Evolutionary conservation across 495 filamentous ascomycete species (phyloP), one percentile per base, ranked within the genome.

Genomic region (Trichoderma erinaceum): DNA sequence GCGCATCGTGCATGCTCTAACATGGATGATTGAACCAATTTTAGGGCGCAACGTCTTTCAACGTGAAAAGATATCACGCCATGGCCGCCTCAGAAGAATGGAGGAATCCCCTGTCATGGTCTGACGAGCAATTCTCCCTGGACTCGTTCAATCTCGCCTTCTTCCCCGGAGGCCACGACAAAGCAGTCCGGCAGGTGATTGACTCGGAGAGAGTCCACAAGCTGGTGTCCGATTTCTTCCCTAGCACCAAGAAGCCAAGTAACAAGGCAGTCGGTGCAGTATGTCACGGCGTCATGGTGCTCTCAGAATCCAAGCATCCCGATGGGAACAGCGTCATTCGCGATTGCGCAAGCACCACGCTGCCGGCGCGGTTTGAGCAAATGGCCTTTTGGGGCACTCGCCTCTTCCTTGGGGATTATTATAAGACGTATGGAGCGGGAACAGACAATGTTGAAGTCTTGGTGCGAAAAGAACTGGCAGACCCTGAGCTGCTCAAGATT

Each of bases 141-240:
- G 73, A 75, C 13, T 63, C 77, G 12, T 85, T 78, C 71, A 77
- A 83, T 61, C 77, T 86, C 16, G 76, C 85, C 52, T 76, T 83
- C 71, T 74, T 86, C 8, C 83, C 84, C 11, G 84, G 84, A 13
- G 84, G 84, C 7, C 84, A 86, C 72, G 83, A 85, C 27, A 84
- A 84, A 71, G 73, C 75, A 15, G 81, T 86, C 0, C 75, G 76
- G 0, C 84, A 86, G 67, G 69, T 85, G 52, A 84, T 85, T 70
- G 83, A 85, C 43, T 84, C 82, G n/a, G 72, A 76, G 1, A 71
- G 74, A 46, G 75, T 83, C 4, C 84, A 85, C 43, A 75, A 73
- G 35, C 78, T 81, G 27, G 71, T 86, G 18, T 76, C 73, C 13
- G 72, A 76, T n/a, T 84, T 81, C 72, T 84, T 84, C 66, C 83